A percentile compares a stretch with the other conserved stretches of the same genome.
Conservation (phyloP, 768 basidiomycete genomes). For the Rhodotorula diobovata region DNA sequence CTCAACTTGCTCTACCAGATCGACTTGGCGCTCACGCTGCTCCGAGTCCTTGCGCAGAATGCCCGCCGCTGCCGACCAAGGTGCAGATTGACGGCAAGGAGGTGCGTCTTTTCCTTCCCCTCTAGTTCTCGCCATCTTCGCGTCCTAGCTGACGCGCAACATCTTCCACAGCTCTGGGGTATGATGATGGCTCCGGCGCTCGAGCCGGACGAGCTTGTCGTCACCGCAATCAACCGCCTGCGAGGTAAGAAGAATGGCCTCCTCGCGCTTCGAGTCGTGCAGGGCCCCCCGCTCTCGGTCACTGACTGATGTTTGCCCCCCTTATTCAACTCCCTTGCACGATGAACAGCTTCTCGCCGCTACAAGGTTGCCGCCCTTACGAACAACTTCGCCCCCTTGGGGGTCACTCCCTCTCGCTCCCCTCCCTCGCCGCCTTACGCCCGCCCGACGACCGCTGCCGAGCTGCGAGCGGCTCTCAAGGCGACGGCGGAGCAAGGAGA, state of each 20-base stretch:
- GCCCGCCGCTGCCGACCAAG: constrained; percentile 19
- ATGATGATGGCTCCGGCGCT: constrained; percentile 33
- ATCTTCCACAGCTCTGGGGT: constrained; percentile 9
- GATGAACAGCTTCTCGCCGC: constrained; percentile 20
- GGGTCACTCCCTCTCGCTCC: neutral
- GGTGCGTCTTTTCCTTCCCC: neutral
- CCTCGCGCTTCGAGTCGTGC: neutral
- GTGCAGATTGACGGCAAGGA: constrained; percentile 31
- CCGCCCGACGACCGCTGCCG: neutral
- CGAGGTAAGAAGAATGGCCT: constrained; percentile 1
- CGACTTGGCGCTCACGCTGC: neutral
- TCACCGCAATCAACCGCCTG: constrained; percentile 24
- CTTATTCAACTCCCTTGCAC: neutral
- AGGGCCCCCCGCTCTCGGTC: neutral
- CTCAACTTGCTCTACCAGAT: fast-evolving
- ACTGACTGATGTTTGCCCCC: neutral
- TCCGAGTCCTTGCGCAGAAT: neutral
- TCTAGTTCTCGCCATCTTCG: neutral
- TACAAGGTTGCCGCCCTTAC: constrained; percentile 35
- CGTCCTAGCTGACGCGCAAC: neutral
- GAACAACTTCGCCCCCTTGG: constrained; percentile 28
- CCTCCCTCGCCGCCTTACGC: neutral
- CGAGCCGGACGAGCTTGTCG: constrained; percentile 21
- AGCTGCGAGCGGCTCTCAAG: neutral
- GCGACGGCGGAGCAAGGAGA: neutral